A percentile compares a stretch with the other conserved stretches of the same genome.
phyloP scores from a whole-genome alignment of 2,329 filamentous ascomycete species.

The Alternaria gansuensis region DNA sequence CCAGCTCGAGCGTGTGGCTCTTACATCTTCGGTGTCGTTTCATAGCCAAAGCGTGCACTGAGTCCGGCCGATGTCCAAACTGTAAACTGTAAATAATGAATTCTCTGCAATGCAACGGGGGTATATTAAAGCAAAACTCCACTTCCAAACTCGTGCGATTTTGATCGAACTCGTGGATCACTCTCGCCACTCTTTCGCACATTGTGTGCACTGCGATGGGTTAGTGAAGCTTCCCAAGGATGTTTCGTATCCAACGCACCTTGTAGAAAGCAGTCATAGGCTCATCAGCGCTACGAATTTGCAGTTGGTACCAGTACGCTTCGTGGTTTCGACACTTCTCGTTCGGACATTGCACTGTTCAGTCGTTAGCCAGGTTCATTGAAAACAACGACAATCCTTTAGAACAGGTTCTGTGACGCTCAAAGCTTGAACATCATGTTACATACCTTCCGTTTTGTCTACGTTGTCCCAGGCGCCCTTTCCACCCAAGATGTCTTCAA shows the following conservation, averaged over 20 bases:
- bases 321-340: constrained; percentile 81
- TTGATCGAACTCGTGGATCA: constrained; percentile 21
- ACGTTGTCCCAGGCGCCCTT: constrained; percentile 90
- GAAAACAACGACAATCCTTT: not conserved
- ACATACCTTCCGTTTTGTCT: constrained; percentile 73
- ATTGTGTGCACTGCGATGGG: constrained; percentile 52
- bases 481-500: constrained; percentile 89
- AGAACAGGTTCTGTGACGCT: not conserved
- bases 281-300: constrained; percentile 97
- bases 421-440: no score
- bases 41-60: not conserved
- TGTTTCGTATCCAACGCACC: constrained; percentile 55
- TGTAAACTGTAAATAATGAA: no score
- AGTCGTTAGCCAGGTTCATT: constrained; percentile 5
- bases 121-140: constrained; percentile 19
- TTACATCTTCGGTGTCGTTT: not conserved
- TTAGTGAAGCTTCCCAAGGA: constrained; percentile 13
- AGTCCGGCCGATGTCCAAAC: no score
- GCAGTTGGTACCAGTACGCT: constrained; percentile 95
- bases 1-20: no score
- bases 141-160: constrained; percentile 21
- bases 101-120: constrained; percentile 3
- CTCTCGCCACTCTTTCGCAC: constrained; percentile 57
- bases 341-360: constrained; percentile 78
- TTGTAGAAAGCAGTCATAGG: constrained; percentile 98